Conservation (phyloP, 768 basidiomycete genomes). For the Sutorius australiensis region DNA sequence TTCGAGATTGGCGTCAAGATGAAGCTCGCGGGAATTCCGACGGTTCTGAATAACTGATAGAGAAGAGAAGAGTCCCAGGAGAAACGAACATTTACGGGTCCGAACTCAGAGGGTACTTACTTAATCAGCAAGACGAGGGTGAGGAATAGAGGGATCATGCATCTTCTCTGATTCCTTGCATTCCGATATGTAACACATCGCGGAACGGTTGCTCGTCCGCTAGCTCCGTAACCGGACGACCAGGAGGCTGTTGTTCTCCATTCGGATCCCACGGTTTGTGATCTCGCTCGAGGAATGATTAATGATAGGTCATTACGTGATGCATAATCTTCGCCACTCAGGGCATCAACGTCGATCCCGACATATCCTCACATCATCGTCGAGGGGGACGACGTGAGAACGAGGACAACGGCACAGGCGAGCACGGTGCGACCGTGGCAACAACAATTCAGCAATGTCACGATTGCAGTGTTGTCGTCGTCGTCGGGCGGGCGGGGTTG, state of each 20-base stretch:
- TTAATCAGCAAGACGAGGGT: slow-evolving; percentile 1
- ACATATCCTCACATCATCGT: slow-evolving; percentile 85
- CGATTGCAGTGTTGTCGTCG: no score
- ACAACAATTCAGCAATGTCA: no score
- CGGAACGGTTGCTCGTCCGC: slow-evolving; percentile 34
- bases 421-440: no score
- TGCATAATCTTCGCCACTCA: slow-evolving; percentile 73
- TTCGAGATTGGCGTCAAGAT: slow-evolving; percentile 87
- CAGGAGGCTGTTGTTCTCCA: slow-evolving; percentile 54
- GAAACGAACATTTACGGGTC: neutral
- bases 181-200: slow-evolving; percentile 34
- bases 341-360: slow-evolving; percentile 88
- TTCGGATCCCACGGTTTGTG: slow-evolving; percentile 73
- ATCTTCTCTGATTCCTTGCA: slow-evolving; percentile 52
- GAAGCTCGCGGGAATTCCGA: slow-evolving; percentile 59
- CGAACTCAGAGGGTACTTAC: neutral
- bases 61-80: no score
- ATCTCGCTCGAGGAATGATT: slow-evolving; percentile 42
- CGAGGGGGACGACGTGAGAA: no score
- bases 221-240: slow-evolving; percentile 41
- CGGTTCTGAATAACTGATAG: slow-evolving; percentile 33
- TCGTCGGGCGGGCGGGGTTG: no score
- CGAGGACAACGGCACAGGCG: no score
- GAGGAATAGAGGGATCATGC: slow-evolving; percentile 1
- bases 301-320: slow-evolving; percentile 41